Percentiles rank a stretch among this genome's conserved stretches.
phyloP scores from a whole-genome alignment of 805 yeast genomes.

The Lipomyces oligophaga region DNA sequence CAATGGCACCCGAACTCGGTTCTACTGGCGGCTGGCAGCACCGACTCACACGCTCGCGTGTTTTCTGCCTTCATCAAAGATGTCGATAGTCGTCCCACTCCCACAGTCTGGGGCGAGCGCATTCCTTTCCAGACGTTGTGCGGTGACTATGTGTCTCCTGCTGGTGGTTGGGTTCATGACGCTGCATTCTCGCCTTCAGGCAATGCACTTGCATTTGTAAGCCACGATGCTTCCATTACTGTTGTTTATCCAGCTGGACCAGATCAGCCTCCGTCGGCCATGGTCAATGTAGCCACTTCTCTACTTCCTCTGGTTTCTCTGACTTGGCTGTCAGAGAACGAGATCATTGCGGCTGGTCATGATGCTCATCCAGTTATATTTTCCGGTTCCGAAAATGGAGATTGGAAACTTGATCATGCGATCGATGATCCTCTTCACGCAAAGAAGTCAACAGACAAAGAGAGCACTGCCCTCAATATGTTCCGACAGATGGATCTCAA shows the following conservation, averaged over 20 bases:
- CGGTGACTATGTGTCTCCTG: conserved; percentile 68
- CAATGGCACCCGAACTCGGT: conserved; percentile 95
- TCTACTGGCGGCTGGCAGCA: conserved; percentile 81
- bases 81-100: conserved; percentile 74
- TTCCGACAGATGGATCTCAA: conserved; percentile 93
- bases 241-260: conserved; percentile 72
- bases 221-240: conserved; percentile 82
- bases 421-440: conserved; percentile 54
- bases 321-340: conserved; percentile 61
- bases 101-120: conserved; percentile 89
- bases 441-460: conserved; percentile 47
- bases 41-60: conserved; percentile 89
- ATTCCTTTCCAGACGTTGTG: conserved; percentile 90
- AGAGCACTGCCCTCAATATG: conserved; percentile 65
- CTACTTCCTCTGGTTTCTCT: conserved; percentile 78
- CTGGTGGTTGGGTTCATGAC: conserved; percentile 89
- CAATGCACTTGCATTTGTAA: conserved; percentile 70
- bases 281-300: conserved; percentile 57
- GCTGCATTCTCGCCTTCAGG: conserved; percentile 80
- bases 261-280: conserved; percentile 60
- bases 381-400: conserved; percentile 54
- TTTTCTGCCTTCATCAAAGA: conserved; percentile 87
- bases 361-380: conserved; percentile 87
- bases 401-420: conserved; percentile 57
- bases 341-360: conserved; percentile 84